A percentile compares a stretch with the other conserved stretches of the same genome.
phyloP scores from a whole-genome alignment of 2,329 filamentous ascomycete genomes.

The Colletotrichum sublineola region DNA sequence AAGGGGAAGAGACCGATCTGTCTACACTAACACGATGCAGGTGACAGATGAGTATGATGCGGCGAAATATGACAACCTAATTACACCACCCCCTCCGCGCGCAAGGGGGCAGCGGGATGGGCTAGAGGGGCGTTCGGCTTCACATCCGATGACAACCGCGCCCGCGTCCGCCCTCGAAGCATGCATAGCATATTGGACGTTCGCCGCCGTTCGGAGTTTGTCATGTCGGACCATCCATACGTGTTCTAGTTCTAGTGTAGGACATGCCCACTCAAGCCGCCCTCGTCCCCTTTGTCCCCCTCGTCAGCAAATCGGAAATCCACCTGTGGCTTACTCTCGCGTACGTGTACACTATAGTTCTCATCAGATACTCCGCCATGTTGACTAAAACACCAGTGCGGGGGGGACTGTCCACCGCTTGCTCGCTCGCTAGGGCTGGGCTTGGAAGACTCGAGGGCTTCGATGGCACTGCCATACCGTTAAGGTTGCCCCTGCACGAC shows the following conservation, averaged over 20 bases:
- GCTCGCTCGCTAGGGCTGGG: neutral
- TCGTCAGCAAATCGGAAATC: neutral
- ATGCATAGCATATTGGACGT: neutral
- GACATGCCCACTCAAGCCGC: neutral
- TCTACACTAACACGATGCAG: neutral
- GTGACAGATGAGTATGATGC: neutral
- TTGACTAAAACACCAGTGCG: constrained; percentile 10
- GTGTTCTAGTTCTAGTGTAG: no score
- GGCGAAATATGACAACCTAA: neutral
- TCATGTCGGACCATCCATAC: constrained; percentile 9
- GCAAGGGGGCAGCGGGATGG: constrained; percentile 5
- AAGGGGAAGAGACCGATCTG: neutral
- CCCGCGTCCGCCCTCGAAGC: no score
- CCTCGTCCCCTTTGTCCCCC: neutral
- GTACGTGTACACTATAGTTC: neutral
- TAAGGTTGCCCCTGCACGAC: constrained; percentile 31
- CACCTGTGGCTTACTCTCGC: neutral
- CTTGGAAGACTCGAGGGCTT: neutral
- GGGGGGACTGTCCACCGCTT: constrained; percentile 14
- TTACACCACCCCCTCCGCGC: constrained; percentile 1
- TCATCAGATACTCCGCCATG: constrained; percentile 21
- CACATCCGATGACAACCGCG: constrained; percentile 34
- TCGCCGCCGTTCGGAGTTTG: constrained; percentile 32
- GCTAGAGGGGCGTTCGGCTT: constrained; percentile 3
- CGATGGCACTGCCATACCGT: constrained; percentile 32